Percentiles rank a stretch among this genome's conserved stretches.
These are phyloP conservation scores for Penicillium malachiteum DNA, from an alignment of 495 filamentous ascomycete genomes.

Conservation along the genomic window DNA sequence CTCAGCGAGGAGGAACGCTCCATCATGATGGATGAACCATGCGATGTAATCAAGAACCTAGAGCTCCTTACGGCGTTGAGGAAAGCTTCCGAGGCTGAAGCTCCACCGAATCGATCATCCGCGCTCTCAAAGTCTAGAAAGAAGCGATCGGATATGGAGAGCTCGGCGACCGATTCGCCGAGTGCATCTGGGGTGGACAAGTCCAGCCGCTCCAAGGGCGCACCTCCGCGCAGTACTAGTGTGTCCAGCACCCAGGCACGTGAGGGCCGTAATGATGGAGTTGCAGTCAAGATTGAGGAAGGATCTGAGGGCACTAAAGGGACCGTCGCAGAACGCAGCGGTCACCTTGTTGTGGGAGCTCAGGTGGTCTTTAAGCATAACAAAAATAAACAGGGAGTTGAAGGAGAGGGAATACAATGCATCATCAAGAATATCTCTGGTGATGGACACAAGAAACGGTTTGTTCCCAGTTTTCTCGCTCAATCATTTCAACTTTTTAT, in stretches of 20 bases:
- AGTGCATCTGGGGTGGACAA: constrained; percentile 60
- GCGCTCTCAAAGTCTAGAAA: constrained; percentile 56
- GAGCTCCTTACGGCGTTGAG: constrained; percentile 60
- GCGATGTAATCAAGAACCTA: constrained; percentile 59
- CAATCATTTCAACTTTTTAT: neutral
- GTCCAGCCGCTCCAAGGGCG: constrained; percentile 43
- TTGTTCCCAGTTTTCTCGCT: constrained; percentile 14
- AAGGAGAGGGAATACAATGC: constrained; percentile 78
- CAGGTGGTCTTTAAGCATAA: constrained; percentile 84
- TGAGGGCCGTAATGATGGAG: constrained; percentile 39
- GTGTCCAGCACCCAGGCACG: constrained; percentile 50
- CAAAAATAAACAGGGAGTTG: constrained; percentile 64
- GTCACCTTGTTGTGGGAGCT: constrained; percentile 63
- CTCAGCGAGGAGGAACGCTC: constrained; percentile 61
- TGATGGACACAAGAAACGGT: constrained; percentile 80
- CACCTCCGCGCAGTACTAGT: constrained; percentile 53
- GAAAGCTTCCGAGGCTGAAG: constrained; percentile 58
- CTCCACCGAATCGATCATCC: constrained; percentile 44
- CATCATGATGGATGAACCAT: constrained; percentile 56
- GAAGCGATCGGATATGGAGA: constrained; percentile 70
- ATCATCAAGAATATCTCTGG: constrained; percentile 80
- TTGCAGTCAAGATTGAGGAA: constrained; percentile 56
- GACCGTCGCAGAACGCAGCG: constrained; percentile 48
- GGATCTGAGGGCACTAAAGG: constrained; percentile 51
- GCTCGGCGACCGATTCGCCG: constrained; percentile 65